Base-by-base conservation (phyloP, 805 yeast genomes). In the Lachancea meyersii region DNA sequence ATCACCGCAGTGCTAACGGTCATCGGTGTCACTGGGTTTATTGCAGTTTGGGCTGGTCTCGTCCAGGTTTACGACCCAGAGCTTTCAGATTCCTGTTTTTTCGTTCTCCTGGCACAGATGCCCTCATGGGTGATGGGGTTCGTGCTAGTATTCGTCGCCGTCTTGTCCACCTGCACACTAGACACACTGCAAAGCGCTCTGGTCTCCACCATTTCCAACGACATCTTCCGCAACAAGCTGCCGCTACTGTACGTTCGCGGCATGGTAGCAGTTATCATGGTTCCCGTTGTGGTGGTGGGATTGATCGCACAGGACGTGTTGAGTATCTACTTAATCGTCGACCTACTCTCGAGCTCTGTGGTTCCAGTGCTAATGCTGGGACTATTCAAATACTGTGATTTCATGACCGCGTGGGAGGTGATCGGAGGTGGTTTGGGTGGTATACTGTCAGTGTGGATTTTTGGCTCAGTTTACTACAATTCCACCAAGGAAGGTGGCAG, bases 1-100 rank as follows among this genome's bases (percentile, higher is more conserved):
- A 68, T 80, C 34, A 76, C 82, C 44, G 68, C 72, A 11, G 71
- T 87, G 45, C 77, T 82, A 47, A 76, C 84, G 0, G 70, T 87
- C 37, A 79, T 82, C 34, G 97, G 97, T 17, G 69, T 79, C 39
- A 76, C 95, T 2, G 97, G 97, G 9, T 72, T 89, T 48, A 61
- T 88, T 38, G 96, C 95, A 3, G 96, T 86, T 16, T 89, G 97
- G 97, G 77, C 89, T 0, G 91, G 91, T 1, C 60, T 80, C 45
- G 63, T 69, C 7, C 73, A 75, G 20, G 58, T 60, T 11, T 71
- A 70, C 9, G 67, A 64, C 26, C 67, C 64, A 23, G 75, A 65
- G 3, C 70, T 74, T 30, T 84, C 93, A 1, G 71, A 72, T 35
- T 75, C 79, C 48, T 84, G 93, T 0, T 82, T 89, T 52, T 89